Evolutionary conservation across 305 asterid species (phyloP), one percentile per base, ranked within the genome.

Genomic region (Fraxinus latifolia): DNA sequence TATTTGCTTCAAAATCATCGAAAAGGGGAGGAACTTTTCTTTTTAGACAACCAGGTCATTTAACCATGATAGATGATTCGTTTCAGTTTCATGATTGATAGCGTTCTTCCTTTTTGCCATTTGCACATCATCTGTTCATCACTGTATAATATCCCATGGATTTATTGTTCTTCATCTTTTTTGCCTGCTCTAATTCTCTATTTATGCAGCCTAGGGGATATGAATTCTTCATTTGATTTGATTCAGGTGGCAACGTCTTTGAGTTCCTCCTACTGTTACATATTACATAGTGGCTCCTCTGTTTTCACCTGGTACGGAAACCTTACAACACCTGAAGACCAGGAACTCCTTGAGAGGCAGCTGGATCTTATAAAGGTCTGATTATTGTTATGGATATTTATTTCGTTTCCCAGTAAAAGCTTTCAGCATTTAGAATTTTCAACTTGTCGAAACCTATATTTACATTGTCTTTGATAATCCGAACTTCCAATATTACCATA

Each of bases 231-330:
- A 33, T 71, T 70, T 68, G 8, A 79, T 62, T 72, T 81, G 81
- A 76, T 82, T 86, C 93, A 94, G 98, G 97, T 92, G 67, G 90
- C 97, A 3, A 87, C 91, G 32, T 93, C 97, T 70, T 85, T 93
- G 77, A 93, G 89, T 90, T 93, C 98, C 1, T 92, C 95, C 75
- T 90, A 91, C 88, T 89, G 96, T 78, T 94, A 93, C 90, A 89
- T 94, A 79, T 84, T 94, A 78, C 94, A 89, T 65, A 88, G 83
- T 55, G 92, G 90, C 27, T 82, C 91, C 77, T 87, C 90, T 32
- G 79, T 89, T 31, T 93, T 89, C 87, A 90, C 91, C 55, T 94
- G 98, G 98, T 85, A 89, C 0, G 97, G 98, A 80, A 94, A 80
- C 86, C 91, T 93, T 50, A 85, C 98, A 34, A 79, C 95, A 25